Percentiles rank a stretch among this genome's conserved stretches.
phyloP scores from a whole-genome alignment of 2,329 filamentous ascomycete species.

The Fusarium dimerum region DNA sequence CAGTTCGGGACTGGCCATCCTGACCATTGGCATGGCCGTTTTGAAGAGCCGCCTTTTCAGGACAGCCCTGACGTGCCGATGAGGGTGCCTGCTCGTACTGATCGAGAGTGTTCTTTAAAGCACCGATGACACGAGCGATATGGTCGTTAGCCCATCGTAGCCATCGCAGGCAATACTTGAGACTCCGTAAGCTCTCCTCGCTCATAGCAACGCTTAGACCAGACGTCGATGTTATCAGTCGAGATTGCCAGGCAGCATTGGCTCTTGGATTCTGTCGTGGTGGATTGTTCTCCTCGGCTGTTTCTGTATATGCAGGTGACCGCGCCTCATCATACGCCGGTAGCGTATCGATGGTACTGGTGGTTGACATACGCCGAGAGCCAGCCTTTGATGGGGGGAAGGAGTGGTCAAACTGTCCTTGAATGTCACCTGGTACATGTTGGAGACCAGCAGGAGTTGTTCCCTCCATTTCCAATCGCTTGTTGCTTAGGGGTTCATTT shows the following conservation, averaged over 20 bases:
- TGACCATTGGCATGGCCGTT: constrained; percentile 9
- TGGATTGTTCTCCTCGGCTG: constrained; percentile 36
- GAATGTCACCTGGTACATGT: constrained; percentile 17
- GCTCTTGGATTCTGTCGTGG: constrained; percentile 33
- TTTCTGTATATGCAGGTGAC: constrained; percentile 74
- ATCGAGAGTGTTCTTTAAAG: constrained; percentile 73
- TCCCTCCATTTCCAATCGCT: constrained; percentile 30
- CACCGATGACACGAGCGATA: constrained; percentile 72
- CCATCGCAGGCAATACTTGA: constrained; percentile 83
- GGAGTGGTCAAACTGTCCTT: constrained; percentile 25
- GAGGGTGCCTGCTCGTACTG: constrained; percentile 68
- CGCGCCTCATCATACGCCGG: constrained; percentile 82
- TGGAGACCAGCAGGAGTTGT: constrained; percentile 26
- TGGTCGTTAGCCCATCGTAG: constrained; percentile 80
- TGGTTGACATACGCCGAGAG: constrained; percentile 60
- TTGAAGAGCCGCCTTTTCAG: constrained; percentile 8
- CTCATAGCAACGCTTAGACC: constrained; percentile 90
- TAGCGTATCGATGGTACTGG: constrained; percentile 71
- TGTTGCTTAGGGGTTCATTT: constrained; percentile 32
- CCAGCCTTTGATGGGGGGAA: constrained; percentile 29
- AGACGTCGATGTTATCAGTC: constrained; percentile 86
- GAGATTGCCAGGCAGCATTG: constrained; percentile 68
- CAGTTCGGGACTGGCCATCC: constrained; percentile 35
- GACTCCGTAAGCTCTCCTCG: constrained; percentile 78
- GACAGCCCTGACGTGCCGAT: constrained; percentile 8